Conservation (phyloP, 2,329 filamentous ascomycete genomes). For the Colletotrichum phormii region DNA sequence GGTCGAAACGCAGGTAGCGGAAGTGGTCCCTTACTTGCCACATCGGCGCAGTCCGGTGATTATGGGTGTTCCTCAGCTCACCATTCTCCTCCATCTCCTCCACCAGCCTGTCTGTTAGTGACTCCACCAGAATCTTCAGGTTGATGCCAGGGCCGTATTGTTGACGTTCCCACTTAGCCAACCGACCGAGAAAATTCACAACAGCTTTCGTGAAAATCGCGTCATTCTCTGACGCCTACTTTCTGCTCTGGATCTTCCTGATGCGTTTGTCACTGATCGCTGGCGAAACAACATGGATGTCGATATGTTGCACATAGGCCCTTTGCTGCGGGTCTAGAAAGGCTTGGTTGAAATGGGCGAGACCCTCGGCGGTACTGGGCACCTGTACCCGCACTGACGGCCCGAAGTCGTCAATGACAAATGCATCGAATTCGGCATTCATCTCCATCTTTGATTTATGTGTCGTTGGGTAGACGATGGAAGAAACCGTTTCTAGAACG, state of each 20-base stretch:
- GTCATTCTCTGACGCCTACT: neutral
- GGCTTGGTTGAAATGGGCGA: neutral
- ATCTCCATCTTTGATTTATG: neutral
- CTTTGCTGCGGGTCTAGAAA: neutral
- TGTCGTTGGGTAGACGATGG: neutral
- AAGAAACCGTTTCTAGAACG: neutral
- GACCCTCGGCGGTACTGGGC: neutral
- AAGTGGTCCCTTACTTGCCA: neutral
- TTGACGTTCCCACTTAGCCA: neutral
- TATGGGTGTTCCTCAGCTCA: neutral
- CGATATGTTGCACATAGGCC: neutral
- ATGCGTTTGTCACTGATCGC: neutral
- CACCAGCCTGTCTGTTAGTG: neutral
- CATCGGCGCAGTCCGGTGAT: neutral
- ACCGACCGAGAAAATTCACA: neutral
- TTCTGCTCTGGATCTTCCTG: neutral
- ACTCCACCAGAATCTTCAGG: neutral
- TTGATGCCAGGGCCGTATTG: neutral
- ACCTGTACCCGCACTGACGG: neutral
- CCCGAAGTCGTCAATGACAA: neutral
- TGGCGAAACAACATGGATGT: neutral
- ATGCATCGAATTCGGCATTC: neutral
- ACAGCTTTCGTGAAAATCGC: neutral
- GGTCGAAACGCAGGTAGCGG: neutral
- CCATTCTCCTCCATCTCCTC: neutral